Conservation (phyloP, 208 protist species). For the Trypanosoma lewisi region DNA sequence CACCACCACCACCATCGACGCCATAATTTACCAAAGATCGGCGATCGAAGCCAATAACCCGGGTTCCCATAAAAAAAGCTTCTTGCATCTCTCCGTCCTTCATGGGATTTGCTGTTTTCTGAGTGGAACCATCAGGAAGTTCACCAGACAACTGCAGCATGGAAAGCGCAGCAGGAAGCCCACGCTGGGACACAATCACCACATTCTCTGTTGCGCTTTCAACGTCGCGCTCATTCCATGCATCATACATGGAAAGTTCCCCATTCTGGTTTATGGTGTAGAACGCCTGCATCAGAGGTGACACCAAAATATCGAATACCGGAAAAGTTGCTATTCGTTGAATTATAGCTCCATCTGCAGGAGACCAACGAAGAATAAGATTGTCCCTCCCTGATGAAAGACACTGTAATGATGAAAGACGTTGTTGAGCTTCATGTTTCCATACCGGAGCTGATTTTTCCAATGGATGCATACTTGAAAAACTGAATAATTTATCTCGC, state of each 20-base stretch:
- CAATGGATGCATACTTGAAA: slow-evolving; percentile 20
- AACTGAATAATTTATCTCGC: slow-evolving; percentile 17
- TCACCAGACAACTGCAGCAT: slow-evolving; percentile 18
- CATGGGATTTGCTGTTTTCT: slow-evolving; percentile 7
- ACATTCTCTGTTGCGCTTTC: slow-evolving; percentile 16
- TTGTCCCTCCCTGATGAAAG: slow-evolving; percentile 49
- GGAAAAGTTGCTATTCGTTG: slow-evolving; percentile 47
- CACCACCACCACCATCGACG: too few relatives aligned
- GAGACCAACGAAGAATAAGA: slow-evolving; percentile 65
- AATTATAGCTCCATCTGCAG: slow-evolving; percentile 55
- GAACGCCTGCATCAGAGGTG: slow-evolving; percentile 58
- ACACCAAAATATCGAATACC: slow-evolving; percentile 55
- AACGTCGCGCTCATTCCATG: slow-evolving; percentile 53
- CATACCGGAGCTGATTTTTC: slow-evolving; percentile 33
- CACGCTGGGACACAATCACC: slow-evolving; percentile 33
- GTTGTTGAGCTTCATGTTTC: slow-evolving; percentile 36
- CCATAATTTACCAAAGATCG: slow-evolving; percentile 2
- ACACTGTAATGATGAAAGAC: slow-evolving; percentile 64
- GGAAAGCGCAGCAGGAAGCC: slow-evolving; percentile 33
- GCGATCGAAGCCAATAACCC: slow-evolving; percentile 42
- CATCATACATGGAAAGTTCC: slow-evolving; percentile 67
- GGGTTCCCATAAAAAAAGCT: slow-evolving; percentile 42
- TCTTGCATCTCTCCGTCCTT: slow-evolving; percentile 31
- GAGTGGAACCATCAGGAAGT: slow-evolving; percentile 12
- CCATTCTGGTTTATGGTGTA: slow-evolving; percentile 63